Percentiles rank a stretch among this genome's conserved stretches.
Conservation (phyloP, 164 flowering plant species). For the Platanus orientalis region DNA sequence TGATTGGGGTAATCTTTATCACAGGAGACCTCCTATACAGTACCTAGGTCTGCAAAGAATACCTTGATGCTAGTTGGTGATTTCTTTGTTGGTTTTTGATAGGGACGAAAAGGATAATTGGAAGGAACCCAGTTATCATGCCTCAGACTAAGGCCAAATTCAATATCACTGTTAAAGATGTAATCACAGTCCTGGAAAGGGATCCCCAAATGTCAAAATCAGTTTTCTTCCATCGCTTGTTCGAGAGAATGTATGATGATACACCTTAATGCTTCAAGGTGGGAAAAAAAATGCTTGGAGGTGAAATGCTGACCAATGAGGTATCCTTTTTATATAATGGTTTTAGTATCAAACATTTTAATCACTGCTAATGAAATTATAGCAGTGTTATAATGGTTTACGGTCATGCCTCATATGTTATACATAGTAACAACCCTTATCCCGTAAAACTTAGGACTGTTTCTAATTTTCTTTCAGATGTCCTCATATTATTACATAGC, state of each 20-base stretch:
- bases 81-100: slow-evolving; percentile 9
- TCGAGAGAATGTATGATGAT: slow-evolving; percentile 33
- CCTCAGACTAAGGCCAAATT: slow-evolving; percentile 39
- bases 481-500: no score
- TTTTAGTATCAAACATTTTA: no score
- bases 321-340: no score
- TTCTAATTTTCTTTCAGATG: no score
- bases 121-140: slow-evolving; percentile 35
- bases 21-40: not conserved
- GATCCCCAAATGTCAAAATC: slow-evolving; percentile 85
- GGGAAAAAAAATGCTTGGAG: slow-evolving; percentile 11
- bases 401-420: no score
- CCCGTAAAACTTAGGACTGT: no score
- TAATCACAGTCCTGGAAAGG: slow-evolving; percentile 68
- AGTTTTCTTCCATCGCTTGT: slow-evolving; percentile 54
- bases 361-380: no score
- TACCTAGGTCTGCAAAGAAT: not conserved
- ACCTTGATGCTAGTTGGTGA: not conserved
- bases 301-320: not conserved
- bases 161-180: slow-evolving; percentile 64
- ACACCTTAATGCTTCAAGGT: slow-evolving; percentile 32
- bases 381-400: no score
- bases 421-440: no score
- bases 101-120: slow-evolving; percentile 49
- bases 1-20: not conserved